Evolutionary conservation across 2,329 filamentous ascomycete species (phyloP), one percentile per base, ranked within the genome.

Genomic region (Curvularia spicifera): DNA sequence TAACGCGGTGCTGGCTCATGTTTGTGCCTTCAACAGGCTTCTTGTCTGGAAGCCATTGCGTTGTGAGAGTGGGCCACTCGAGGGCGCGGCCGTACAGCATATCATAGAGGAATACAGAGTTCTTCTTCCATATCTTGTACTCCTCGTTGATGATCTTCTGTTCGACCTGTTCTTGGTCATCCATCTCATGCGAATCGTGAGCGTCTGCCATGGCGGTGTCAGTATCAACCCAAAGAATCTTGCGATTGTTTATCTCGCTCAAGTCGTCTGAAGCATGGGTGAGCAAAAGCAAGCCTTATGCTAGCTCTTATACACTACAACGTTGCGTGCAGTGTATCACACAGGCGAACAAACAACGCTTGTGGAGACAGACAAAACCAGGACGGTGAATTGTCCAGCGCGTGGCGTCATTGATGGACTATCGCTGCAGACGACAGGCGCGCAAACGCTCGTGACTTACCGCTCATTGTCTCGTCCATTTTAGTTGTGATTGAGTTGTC

Each of bases 91-190:
- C 93, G 64, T 98, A 84, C 66, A 99, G 95, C 87, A 97, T 91
- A 77, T 99, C 95, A 78, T 99, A 99, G 70, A 99, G 89, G 75
- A 98, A 98, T 3, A 95, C 93, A 65, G 91, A 92, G 80, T 99
- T 99, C 84, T 99, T 99, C 85, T 99, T 99, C 95, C 95, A 99
- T 66, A 94, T 97, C 79, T 99, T 99, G 86, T 99, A 99, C 78
- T 99, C 95, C 82, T 99, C 95, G 70, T 98, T 98, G 79, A 98
- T 93, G 60, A 96, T 84, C 79, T 96, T 93, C 79, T 96, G 90
- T 73, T 91, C 88, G 67, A 86, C 80, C 73, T 91, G 84, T 75
- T 89, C 84, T 58, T 91, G 88, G 52, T 91, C 90, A 57, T 93
- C 89, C 60, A 87, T 84, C 46, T 83, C 76, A 54, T 66, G 69